Evolutionary conservation across 2,329 filamentous ascomycete species (phyloP).

Genomic region (Venturia pyrina): DNA sequence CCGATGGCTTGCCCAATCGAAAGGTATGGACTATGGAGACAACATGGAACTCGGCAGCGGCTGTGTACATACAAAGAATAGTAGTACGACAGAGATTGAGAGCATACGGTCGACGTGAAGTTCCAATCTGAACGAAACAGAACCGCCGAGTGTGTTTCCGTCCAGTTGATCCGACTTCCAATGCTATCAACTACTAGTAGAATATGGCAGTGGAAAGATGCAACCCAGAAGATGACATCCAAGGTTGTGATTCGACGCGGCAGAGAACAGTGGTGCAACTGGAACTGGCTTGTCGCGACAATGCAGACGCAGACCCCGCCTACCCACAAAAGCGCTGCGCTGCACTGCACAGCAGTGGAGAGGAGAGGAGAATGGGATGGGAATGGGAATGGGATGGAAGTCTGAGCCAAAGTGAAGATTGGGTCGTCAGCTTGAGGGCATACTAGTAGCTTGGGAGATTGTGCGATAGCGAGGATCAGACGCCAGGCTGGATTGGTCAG

Average conservation of each 20-base stretch:
- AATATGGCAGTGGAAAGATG: no score
- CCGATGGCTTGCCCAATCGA: not conserved
- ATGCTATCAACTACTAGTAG: no score
- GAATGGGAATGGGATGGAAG: no score
- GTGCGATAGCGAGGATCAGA: not conserved
- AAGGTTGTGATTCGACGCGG: not conserved
- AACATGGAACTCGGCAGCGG: not conserved
- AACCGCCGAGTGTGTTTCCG: no score
- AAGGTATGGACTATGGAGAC: not conserved
- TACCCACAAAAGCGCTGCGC: not conserved
- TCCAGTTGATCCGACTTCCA: not conserved
- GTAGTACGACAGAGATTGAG: no score
- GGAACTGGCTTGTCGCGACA: not conserved
- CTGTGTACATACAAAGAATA: not conserved
- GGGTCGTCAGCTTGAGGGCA: not conserved
- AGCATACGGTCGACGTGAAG: no score
- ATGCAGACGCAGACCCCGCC: constrained; percentile 5
- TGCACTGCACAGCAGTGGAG: not conserved
- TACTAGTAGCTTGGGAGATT: not conserved
- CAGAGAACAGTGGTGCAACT: not conserved
- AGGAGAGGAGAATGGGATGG: not conserved
- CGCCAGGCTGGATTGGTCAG: no score
- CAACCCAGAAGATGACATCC: not conserved
- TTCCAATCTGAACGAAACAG: no score
- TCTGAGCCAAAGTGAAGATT: not conserved